Evolutionary conservation across 805 yeast species (phyloP).

Genomic region (Tetrapisispora nanseiensis): DNA sequence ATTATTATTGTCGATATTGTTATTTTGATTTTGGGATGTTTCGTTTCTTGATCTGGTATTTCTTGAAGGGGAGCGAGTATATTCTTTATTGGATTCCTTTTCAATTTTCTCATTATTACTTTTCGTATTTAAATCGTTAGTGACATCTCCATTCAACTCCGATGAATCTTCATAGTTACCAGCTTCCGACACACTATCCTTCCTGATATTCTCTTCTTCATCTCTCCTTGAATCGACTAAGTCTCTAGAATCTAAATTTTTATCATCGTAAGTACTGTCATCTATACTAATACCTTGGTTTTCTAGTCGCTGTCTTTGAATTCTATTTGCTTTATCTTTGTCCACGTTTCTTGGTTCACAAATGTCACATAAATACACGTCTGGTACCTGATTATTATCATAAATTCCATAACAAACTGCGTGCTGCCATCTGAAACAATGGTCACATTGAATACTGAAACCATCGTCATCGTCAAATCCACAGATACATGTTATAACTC

Average conservation of each 20-base stretch:
- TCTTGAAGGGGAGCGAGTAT: not conserved
- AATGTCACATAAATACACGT: slow-evolving; percentile 65
- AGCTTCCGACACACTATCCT: not conserved
- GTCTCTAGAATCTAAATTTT: not conserved
- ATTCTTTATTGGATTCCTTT: not conserved
- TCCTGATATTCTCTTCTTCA: not conserved
- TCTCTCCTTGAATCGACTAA: not conserved
- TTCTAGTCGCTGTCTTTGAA: slow-evolving; percentile 23
- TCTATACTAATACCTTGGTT: slow-evolving; percentile 10
- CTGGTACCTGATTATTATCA: slow-evolving; percentile 71
- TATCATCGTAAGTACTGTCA: not conserved
- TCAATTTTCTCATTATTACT: not conserved
- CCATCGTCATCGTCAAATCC: slow-evolving; percentile 86
- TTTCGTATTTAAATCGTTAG: not conserved
- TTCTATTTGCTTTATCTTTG: slow-evolving; percentile 33
- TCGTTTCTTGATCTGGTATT: slow-evolving; percentile 1
- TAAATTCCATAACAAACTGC: slow-evolving; percentile 76
- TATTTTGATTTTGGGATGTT: not conserved
- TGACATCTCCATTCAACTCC: not conserved
- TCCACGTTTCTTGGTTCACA: slow-evolving; percentile 53
- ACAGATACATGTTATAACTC: slow-evolving; percentile 84
- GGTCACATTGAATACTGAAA: slow-evolving; percentile 90
- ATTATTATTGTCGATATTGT: not conserved
- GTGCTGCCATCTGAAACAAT: slow-evolving; percentile 91
- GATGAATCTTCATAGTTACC: not conserved